Evolutionary conservation across 805 yeast species (phyloP), one percentile per base, ranked within the genome.

Genomic region (Candida maltosa): DNA sequence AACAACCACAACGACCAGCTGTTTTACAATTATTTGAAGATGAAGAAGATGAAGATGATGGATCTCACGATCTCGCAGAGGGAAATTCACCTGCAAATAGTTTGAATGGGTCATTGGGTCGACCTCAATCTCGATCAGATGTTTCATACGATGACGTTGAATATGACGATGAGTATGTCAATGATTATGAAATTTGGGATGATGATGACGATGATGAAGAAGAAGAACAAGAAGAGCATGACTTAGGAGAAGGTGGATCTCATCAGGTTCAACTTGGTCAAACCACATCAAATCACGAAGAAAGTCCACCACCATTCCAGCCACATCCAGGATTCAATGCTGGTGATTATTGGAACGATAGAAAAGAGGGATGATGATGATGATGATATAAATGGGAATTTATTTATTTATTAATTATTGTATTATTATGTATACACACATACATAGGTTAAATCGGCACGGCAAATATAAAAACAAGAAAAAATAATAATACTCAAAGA

Each of bases 281-380:
- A 11, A 12, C 12, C 11, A 11, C 12, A 12, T 11, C 11, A 12
- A 11, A 20, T 21, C 25, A 12, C 25, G 25, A 22, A 12, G 25
- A 22, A 22, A 22, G 25, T 12, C 74, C 71, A 1, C 75, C 76
- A 9, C 59, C 65, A 2, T 75, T 75, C 44, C 57, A 57, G 29
- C 65, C 68, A 4, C 64, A 61, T 37, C 70, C 76, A 1, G 77
- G 78, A 3, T 75, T 63, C 45, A 46, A 48, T 11, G 37, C 38
- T 6, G 72, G 61, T 4, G 79, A 74, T 46, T 75, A 75, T 48
- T 73, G 73, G 69, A 68, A 60, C 40, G 76, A 69, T 25, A 41
- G 25, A 23, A 39, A 34, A 26, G 19, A n/a, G n/a, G n/a, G n/a
- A n/a, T n/a, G n/a, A n/a, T n/a, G n/a, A n/a, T n/a, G 14, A 22